Evolutionary conservation across 805 yeast species (phyloP).

Genomic region (Zygoascus ofunaensis): DNA sequence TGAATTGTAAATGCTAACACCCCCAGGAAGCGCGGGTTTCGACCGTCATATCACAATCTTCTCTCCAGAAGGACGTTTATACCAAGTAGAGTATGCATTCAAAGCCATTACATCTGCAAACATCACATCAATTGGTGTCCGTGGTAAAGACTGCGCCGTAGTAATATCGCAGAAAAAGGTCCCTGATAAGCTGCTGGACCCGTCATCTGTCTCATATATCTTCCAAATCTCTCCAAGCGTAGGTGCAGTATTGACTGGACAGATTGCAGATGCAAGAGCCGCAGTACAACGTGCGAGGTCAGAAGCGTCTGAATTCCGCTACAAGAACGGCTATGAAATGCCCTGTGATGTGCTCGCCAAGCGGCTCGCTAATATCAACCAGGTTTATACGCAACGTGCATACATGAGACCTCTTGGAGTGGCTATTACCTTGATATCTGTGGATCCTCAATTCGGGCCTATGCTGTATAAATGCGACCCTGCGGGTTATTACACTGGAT

Average conservation of each 20-base stretch:
- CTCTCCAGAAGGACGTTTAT: slow-evolving; percentile 96
- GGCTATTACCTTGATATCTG: slow-evolving; percentile 76
- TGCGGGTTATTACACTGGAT: slow-evolving; percentile 89
- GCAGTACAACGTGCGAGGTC: slow-evolving; percentile 82
- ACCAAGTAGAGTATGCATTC: slow-evolving; percentile 97
- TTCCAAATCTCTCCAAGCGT: slow-evolving; percentile 72
- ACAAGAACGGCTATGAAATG: slow-evolving; percentile 93
- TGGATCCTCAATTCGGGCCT: slow-evolving; percentile 88
- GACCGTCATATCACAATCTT: slow-evolving; percentile 98
- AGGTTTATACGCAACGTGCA: slow-evolving; percentile 94
- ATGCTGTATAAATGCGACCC: slow-evolving; percentile 90
- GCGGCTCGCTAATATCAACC: slow-evolving; percentile 92
- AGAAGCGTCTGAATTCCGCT: slow-evolving; percentile 94
- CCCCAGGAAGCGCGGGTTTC: slow-evolving; percentile 75
- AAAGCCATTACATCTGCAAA: slow-evolving; percentile 92
- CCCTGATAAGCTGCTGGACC: slow-evolving; percentile 87
- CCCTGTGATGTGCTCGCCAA: slow-evolving; percentile 89
- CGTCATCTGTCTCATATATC: slow-evolving; percentile 76
- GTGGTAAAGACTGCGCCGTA: slow-evolving; percentile 81
- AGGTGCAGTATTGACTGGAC: slow-evolving; percentile 90
- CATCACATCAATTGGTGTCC: slow-evolving; percentile 78
- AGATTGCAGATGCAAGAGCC: slow-evolving; percentile 78
- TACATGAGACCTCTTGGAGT: slow-evolving; percentile 98
- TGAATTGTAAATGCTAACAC: too few species aligned
- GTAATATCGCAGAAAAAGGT: slow-evolving; percentile 91